Evolutionary conservation across 2,329 filamentous ascomycete species (phyloP).

Genomic region (Colletotrichum agaves): DNA sequence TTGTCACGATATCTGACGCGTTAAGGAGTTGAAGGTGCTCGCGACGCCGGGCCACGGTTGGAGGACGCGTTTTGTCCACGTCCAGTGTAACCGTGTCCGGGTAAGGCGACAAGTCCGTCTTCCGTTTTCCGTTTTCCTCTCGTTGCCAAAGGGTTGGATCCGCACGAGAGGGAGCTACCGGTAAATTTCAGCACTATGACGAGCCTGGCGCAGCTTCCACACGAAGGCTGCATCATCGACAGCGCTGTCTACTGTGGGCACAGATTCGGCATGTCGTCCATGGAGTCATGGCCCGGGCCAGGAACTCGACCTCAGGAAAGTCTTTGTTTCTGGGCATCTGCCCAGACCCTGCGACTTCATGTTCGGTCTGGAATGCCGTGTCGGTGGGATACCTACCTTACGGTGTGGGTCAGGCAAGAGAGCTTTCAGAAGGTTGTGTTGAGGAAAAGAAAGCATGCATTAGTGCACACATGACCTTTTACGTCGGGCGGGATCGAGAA

Average conservation of each 20-base stretch:
- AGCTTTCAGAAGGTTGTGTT: background rate
- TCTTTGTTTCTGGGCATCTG: background rate
- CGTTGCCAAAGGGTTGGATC: constrained; percentile 1
- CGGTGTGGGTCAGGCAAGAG: background rate
- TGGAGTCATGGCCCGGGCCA: background rate
- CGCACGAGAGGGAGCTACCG: constrained; percentile 3
- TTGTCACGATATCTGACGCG: too few species aligned
- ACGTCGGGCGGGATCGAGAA: background rate
- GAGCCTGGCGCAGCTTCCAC: constrained; percentile 12
- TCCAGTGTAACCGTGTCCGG: background rate
- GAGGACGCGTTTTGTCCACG: too few species aligned
- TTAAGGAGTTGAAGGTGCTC: too few species aligned
- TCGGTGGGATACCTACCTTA: background rate
- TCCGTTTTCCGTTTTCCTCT: constrained; percentile 3
- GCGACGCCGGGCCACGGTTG: too few species aligned
- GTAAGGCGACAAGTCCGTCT: background rate
- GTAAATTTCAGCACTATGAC: constrained; percentile 18
- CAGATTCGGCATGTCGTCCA: background rate
- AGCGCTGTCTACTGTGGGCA: background rate
- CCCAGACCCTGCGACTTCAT: background rate
- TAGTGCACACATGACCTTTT: background rate
- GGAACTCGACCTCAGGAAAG: background rate
- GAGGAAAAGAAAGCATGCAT: background rate
- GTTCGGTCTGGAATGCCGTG: background rate
- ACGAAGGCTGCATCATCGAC: background rate